Evolutionary conservation across 75 land plant species (phyloP).

Genomic region (Cryptomeria japonica): DNA sequence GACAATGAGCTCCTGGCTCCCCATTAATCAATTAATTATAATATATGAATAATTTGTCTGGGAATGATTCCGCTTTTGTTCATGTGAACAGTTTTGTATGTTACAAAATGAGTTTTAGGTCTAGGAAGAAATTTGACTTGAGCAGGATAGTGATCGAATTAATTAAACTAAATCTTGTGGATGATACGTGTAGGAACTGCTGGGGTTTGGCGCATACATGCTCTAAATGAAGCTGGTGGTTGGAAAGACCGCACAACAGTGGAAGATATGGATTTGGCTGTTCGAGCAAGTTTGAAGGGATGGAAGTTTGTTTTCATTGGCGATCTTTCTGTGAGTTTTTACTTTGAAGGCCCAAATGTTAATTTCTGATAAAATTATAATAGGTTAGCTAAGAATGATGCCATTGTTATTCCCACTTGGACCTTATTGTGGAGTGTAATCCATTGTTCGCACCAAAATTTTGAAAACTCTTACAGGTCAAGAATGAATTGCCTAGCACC

Average conservation of each 20-base stretch:
- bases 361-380: background rate
- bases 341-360: background rate
- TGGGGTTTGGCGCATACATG: constrained; percentile 49
- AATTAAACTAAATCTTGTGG: background rate
- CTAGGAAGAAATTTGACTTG: background rate
- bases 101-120: background rate
- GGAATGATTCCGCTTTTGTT: background rate
- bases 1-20: background rate
- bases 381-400: background rate
- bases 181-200: constrained; percentile 33
- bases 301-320: constrained; percentile 63
- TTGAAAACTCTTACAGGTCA: constrained; percentile 34
- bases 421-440: background rate
- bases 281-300: constrained; percentile 53
- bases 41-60: background rate
- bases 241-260: constrained; percentile 75
- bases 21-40: background rate
- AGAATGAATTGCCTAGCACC: constrained; percentile 79
- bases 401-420: background rate
- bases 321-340: constrained; percentile 35
- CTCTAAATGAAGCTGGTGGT: constrained; percentile 76
- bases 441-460: background rate
- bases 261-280: constrained; percentile 68
- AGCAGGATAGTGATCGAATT: background rate
- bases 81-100: background rate